phyloP scores from a whole-genome alignment of 495 filamentous ascomycete species.

The Aspergillus haitiensis region DNA sequence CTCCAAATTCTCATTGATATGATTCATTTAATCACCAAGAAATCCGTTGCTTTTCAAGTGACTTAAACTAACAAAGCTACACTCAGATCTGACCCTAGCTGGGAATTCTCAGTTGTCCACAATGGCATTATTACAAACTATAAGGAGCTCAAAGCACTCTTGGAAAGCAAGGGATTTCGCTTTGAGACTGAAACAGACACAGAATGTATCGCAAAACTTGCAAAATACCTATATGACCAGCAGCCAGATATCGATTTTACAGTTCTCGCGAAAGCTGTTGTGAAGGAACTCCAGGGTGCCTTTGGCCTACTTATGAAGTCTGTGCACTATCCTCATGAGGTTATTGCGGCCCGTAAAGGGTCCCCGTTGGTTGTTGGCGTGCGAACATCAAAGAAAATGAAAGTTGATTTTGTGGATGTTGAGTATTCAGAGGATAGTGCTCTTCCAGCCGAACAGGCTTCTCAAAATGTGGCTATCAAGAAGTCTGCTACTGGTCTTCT shows the following conservation, averaged over 20 bases:
- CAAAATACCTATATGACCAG: slow-evolving; percentile 96
- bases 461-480: slow-evolving; percentile 95
- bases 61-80: slow-evolving; percentile 3
- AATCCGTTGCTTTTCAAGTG: not conserved
- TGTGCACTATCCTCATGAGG: slow-evolving; percentile 96
- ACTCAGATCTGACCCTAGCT: slow-evolving; percentile 71
- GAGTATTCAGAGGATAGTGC: slow-evolving; percentile 87
- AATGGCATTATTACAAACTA: slow-evolving; percentile 99
- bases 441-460: slow-evolving; percentile 89
- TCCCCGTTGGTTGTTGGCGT: slow-evolving; percentile 96
- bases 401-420: slow-evolving; percentile 99
- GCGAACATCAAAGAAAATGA: slow-evolving; percentile 96
- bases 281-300: slow-evolving; percentile 96
- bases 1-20: not conserved
- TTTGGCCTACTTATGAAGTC: slow-evolving; percentile 97
- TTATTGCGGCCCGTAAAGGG: slow-evolving; percentile 96
- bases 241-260: slow-evolving; percentile 95
- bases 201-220: slow-evolving; percentile 97
- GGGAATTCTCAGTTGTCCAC: slow-evolving; percentile 97
- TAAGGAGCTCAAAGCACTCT: slow-evolving; percentile 94
- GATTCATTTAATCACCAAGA: not conserved
- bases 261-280: slow-evolving; percentile 91
- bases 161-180: slow-evolving; percentile 91
- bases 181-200: slow-evolving; percentile 99
- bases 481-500: slow-evolving; percentile 80